Evolutionary conservation across 768 basidiomycete genomes (phyloP), one percentile per base, ranked within the genome.

Genomic region (Russula lepida): DNA sequence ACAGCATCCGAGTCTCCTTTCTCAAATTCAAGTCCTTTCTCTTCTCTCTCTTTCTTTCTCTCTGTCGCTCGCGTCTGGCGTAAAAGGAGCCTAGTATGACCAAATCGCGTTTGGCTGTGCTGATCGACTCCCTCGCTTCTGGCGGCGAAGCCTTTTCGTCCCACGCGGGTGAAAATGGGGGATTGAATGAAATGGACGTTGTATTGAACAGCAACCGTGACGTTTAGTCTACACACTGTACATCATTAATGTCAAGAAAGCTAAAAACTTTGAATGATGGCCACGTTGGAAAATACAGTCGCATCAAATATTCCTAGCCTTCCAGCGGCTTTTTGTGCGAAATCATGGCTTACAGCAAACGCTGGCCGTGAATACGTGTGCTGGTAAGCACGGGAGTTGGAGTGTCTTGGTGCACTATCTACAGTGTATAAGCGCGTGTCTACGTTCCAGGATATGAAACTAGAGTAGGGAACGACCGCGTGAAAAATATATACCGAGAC

Each of bases 71-170:
- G 62, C 46, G 6, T 37, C 27, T 17, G n/a, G 25, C 17, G 43
- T 43, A 19, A 25, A 19, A 83, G 80, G 82, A 93, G 70, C 85
- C 86, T 0, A 85, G 84, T 59, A 75, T 93, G 62, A 83, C 83
- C 0, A 77, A 79, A 2, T 82, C 89, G 15, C 79, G 86, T 5
- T 76, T 94, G 3, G 79, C 83, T 0, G 70, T 94, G 54, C 78
- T 94, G 39, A 88, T 94, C 64, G 89, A 93, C 68, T 90, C 91
- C 0, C 74, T 93, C 57, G 88, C 87, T 8, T 82, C 88, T 1
- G 89, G 90, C 3, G 84, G 88, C 1, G 85, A 89, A 27, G 81
- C 89, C 1, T 90, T 88, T 68, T 77, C 74, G 17, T 68, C 74
- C 19, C 60, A 19, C 12, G 58, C 66, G 62, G 62, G 60, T 60